phyloP scores from a whole-genome alignment of 352 stramenopile species.

The Phytophthora podocarpi region DNA sequence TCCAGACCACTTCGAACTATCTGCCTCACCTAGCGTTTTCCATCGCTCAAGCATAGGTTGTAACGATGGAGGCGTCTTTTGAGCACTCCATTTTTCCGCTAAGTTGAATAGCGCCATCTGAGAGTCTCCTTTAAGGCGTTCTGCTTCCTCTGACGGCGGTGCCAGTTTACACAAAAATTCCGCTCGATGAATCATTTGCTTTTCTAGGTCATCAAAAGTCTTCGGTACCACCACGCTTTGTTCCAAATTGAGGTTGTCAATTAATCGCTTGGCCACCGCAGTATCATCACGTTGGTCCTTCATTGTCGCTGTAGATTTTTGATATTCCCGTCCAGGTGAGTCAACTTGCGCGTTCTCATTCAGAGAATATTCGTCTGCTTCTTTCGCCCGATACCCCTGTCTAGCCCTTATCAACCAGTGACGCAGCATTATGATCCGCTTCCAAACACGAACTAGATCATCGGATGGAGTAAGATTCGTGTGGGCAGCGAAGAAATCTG shows the following conservation, averaged over 20 bases:
- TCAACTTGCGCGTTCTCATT: conserved; percentile 3
- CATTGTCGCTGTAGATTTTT: background rate
- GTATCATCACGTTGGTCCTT: background rate
- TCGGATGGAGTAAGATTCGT: conserved; percentile 72
- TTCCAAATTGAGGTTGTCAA: conserved; percentile 52
- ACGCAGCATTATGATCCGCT: conserved; percentile 76
- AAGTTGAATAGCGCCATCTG: conserved; percentile 81
- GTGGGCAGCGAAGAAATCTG: conserved; percentile 47
- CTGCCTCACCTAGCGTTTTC: conserved; percentile 73
- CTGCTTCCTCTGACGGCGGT: conserved; percentile 71
- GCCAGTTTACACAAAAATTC: conserved; percentile 80
- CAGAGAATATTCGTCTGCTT: conserved; percentile 43
- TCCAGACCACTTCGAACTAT: conserved; percentile 87
- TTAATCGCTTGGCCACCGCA: conserved; percentile 1
- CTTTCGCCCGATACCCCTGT: conserved; percentile 77
- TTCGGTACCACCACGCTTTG: conserved; percentile 64
- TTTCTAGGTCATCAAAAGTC: conserved; percentile 70
- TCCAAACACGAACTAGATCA: conserved; percentile 77
- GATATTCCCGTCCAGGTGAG: background rate
- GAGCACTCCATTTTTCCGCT: conserved; percentile 85
- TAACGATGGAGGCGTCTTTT: conserved; percentile 81
- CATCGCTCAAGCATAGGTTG: conserved; percentile 89
- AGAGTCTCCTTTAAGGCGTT: conserved; percentile 67
- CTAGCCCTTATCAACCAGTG: conserved; percentile 86
- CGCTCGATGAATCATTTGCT: conserved; percentile 70